Evolutionary conservation across 176 grass and related monocot species (phyloP), one percentile per base, ranked within the genome.

Genomic region (Paspalum vaginatum): DNA sequence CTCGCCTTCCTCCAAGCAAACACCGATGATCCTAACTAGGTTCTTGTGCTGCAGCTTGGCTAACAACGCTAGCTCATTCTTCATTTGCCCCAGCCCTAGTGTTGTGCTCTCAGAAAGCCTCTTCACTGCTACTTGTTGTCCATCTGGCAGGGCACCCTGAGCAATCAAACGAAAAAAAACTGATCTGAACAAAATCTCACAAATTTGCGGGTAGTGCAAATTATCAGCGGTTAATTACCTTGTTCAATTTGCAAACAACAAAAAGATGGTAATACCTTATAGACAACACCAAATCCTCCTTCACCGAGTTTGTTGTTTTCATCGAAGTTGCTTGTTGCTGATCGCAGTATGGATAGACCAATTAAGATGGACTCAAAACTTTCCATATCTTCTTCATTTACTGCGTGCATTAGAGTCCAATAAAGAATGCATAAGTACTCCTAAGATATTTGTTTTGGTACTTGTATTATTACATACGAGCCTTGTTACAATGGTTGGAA

Each of bases 261-360:
- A n/a, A n/a, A n/a, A n/a, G n/a, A n/a, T n/a, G n/a, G n/a, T n/a
- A n/a, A n/a, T 63, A 87, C 90, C 83, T 88, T 92, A 72, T 86
- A 92, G 72, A 88, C 90, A 58, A 52, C 49, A 17, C 49, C 49
- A 5, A 52, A 52, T 17, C 49, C 49, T 17, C 49, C 51, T 15
- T 52, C 80, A 32, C 89, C 85, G 45, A 91, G 63, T 52, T 84
- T 91, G 48, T 91, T 87, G 5, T 68, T 71, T 57, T 88, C 79
- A 65, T 65, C 64, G 22, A 92, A 92, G 74, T 92, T 86, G 38
- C 18, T 55, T 55, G 16, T 55, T n/a, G 52, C 52, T n/a, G 17
- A n/a, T n/a, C 17, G 52, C 2, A 55, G 18, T 20, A 8, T 3
- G 6, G 52, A n/a, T 55, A 55, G 52, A 55, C 18, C 0, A 6